Evolutionary conservation across 768 basidiomycete species (phyloP), one percentile per base, ranked within the genome.

Genomic region (Lyophyllum semitale): DNA sequence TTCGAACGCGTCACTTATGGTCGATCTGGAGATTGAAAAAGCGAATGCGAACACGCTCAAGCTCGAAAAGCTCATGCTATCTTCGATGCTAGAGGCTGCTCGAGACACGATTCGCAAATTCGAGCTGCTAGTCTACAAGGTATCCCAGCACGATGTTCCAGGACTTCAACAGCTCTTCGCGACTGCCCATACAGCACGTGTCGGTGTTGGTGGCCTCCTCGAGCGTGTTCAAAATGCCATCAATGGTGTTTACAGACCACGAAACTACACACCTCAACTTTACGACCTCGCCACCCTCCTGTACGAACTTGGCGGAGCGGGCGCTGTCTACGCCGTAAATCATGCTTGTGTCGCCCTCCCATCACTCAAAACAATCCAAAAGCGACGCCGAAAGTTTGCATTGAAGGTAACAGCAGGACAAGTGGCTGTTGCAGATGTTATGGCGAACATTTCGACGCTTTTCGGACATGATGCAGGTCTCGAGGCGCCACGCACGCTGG

Each of bases 271-370:
- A n/a, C 52, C 64, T 7, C 22, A 59, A 3, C 63, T 71, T 40
- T 44, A 46, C 23, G 65, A 69, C 44, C 62, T 71, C 7, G 59
- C 66, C 13, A 63, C 60, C 6, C 50, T 62, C 3, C 42, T 66
- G 0, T 68, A 67, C 44, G 66, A 67, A 33, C 57, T 69, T 17
- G 70, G 71, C 30, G 71, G 70, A 26, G 68, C 55, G 15, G 59
- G 62, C 8, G 63, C 64, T 1, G 51, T 71, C 4, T 53, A 71
- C 55, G 70, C 71, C 4, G 51, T 68, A 25, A 60, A 62, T n/a
- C 63, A 73, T 2, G 62, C 64, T 1, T 44, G 33, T 1, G 61
- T 65, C 43, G 54, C 61, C 1, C 55, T 69, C 18, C 71, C 68
- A 1, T 60, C 59, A 1, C 48, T 55, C 5, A 47, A 48, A 8